Evolutionary conservation across 2,329 filamentous ascomycete species (phyloP).

Genomic region (Talaromyces amestolkiae): DNA sequence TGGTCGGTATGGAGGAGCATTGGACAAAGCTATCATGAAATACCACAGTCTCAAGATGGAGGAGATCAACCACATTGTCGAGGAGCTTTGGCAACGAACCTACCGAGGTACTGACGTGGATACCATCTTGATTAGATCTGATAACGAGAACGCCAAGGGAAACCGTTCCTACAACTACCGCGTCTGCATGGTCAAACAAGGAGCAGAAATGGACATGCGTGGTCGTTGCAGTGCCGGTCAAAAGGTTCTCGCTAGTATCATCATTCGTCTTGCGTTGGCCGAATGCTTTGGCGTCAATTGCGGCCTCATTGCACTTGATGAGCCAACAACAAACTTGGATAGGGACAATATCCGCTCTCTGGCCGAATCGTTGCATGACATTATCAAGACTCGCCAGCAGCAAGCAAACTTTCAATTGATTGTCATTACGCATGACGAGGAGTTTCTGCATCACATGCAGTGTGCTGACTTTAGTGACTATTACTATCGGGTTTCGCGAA

Average conservation of each 20-base stretch:
- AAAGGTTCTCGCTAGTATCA: conserved; percentile 93
- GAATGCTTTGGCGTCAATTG: conserved; percentile 97
- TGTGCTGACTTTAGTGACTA: conserved; percentile 89
- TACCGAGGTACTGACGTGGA: conserved; percentile 98
- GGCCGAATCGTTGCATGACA: conserved; percentile 77
- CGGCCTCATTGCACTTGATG: conserved; percentile 92
- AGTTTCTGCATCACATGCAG: conserved; percentile 89
- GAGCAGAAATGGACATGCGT: conserved; percentile 99
- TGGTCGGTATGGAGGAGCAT: conserved; percentile 72
- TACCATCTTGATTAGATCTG: conserved; percentile 90
- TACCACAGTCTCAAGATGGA: conserved; percentile 97
- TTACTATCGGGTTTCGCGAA: conserved; percentile 82
- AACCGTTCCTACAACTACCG: conserved; percentile 95
- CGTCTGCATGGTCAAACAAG: conserved; percentile 95
- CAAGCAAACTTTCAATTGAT: conserved; percentile 97
- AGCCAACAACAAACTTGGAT: conserved; percentile 96
- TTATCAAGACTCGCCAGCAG: conserved; percentile 76
- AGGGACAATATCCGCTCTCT: conserved; percentile 90
- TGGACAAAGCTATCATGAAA: conserved; percentile 96
- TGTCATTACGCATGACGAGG: conserved; percentile 97
- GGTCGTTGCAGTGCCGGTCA: conserved; percentile 95
- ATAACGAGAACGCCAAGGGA: conserved; percentile 71
- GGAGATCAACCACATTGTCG: conserved; percentile 91
- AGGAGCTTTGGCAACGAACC: conserved; percentile 94
- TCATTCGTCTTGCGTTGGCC: conserved; percentile 91